phyloP scores from a whole-genome alignment of 805 yeast genomes.

The Kluyveromyces aestuarii region DNA sequence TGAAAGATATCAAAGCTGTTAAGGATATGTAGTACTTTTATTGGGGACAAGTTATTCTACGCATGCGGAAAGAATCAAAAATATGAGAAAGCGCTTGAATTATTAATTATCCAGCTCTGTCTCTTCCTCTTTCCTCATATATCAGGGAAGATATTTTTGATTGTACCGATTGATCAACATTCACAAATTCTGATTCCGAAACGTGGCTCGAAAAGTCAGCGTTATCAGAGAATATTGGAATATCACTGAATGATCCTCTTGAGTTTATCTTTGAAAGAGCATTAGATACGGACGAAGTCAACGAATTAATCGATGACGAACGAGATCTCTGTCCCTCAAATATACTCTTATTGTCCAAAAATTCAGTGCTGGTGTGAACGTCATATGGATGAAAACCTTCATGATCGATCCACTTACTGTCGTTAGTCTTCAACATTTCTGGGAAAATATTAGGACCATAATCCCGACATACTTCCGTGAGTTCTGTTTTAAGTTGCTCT shows the following conservation, averaged over 20 bases:
- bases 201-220: not conserved
- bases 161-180: constrained; percentile 7
- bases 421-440: constrained; percentile 48
- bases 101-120: constrained; percentile 10
- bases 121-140: constrained; percentile 16
- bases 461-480: constrained; percentile 71
- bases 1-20: no score
- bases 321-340: constrained; percentile 13
- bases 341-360: not conserved
- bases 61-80: no score
- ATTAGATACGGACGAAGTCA: constrained; percentile 38
- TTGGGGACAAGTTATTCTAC: no score
- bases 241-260: constrained; percentile 50
- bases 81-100: not conserved
- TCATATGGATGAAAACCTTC: constrained; percentile 4
- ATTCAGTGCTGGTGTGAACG: constrained; percentile 3
- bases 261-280: constrained; percentile 57
- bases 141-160: constrained; percentile 18
- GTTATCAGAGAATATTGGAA: constrained; percentile 44
- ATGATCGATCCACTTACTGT: constrained; percentile 1
- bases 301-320: constrained; percentile 20
- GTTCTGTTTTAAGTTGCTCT: constrained; percentile 51
- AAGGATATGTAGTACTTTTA: no score
- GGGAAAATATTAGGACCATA: constrained; percentile 85
- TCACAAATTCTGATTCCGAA: constrained; percentile 5